A percentile compares a stretch with the other conserved stretches of the same genome.
These are phyloP conservation scores for Lathyrus sativus DNA, from an alignment of 306 rosid genomes.

Conservation along the genomic window DNA sequence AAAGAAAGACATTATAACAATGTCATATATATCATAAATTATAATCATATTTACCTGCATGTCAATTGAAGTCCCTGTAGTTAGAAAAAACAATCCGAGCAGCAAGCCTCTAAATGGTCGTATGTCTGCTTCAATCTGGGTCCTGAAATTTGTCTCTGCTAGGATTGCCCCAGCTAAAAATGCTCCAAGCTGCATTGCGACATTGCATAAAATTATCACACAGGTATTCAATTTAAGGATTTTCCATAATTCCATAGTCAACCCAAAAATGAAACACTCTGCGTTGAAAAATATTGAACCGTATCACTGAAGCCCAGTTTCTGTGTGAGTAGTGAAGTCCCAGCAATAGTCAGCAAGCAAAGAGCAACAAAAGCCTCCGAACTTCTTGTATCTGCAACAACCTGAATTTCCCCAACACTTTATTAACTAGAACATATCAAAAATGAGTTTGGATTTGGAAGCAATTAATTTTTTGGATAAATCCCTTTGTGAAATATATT, in stretches of 20 bases:
- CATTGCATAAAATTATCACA: constrained; percentile 35
- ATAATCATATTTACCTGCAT: constrained; percentile 62
- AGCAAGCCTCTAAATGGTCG: constrained; percentile 98
- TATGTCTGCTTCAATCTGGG: constrained; percentile 99
- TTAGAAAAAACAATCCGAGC: constrained; percentile 88
- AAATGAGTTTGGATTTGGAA: constrained; percentile 24
- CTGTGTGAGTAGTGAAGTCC: constrained; percentile 92
- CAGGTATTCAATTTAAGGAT: constrained; percentile 20
- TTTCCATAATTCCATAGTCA: constrained; percentile 16
- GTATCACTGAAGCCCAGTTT: constrained; percentile 98
- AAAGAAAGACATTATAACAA: constrained; percentile 19
- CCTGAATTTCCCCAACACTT: constrained; percentile 62
- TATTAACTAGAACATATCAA: constrained; percentile 35
- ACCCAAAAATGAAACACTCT: constrained; percentile 31
- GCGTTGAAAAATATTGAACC: constrained; percentile 49
- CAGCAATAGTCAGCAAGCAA: constrained; percentile 92
- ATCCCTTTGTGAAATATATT: constrained; percentile 20
- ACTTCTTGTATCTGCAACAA: constrained; percentile 99
- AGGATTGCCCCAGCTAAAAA: constrained; percentile 97
- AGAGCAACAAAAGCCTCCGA: constrained; percentile 99
- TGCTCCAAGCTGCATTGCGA: constrained; percentile 88
- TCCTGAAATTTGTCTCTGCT: constrained; percentile 98
- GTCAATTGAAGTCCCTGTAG: constrained; percentile 93
- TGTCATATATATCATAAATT: constrained; percentile 9
- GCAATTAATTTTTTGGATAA: constrained; percentile 27